Evolutionary conservation across 352 stramenopile genomes (phyloP), one percentile per base, ranked within the genome.

Genomic region (Pythium diclinum): DNA sequence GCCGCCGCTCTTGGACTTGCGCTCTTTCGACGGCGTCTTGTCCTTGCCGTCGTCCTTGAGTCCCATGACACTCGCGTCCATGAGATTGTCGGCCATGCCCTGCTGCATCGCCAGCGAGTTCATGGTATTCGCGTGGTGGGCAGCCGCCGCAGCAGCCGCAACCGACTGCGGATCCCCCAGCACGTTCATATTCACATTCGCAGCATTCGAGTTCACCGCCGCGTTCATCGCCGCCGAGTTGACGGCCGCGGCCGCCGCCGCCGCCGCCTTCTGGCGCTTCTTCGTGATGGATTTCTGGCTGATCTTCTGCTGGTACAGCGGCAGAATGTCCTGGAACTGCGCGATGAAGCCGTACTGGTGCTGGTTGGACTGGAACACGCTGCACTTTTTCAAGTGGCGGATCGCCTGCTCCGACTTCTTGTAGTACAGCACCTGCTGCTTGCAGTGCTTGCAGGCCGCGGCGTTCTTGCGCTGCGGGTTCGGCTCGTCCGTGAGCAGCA

Each of bases 321-420:
- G 85, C 63, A 94, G 61, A 13, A 90, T 82, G 65, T 94, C 85
- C 42, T 86, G 77, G 67, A 91, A 94, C 64, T 92, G 83, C 48
- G 75, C 75, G 38, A 90, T 86, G 65, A 94, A 94, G 16, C 79
- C 67, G 56, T 85, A 91, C 68, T 94, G 85, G 68, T 92, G 85
- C 74, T 94, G 85, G 69, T 79, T 83, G 71, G 72, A 85, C 63
- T 94, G 85, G 72, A 94, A 94, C 10, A 76, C 78, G 30, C 58
- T 72, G 65, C 85, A 94, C 59, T 91, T 91, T 54, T 94, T 94
- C 11, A 94, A 51, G 60, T 94, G 85, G 33, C 85, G 83, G 46
- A 94, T 88, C 19, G 83, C 83, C 59, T 94, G 85, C 73, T 94
- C 85, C 32, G 85, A 94, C 59, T 92, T 94, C 56, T 94, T 94